Percentiles rank a stretch among this genome's conserved stretches.
Conservation (phyloP, 2,329 filamentous ascomycete species). For the Helotiales sp. region DNA sequence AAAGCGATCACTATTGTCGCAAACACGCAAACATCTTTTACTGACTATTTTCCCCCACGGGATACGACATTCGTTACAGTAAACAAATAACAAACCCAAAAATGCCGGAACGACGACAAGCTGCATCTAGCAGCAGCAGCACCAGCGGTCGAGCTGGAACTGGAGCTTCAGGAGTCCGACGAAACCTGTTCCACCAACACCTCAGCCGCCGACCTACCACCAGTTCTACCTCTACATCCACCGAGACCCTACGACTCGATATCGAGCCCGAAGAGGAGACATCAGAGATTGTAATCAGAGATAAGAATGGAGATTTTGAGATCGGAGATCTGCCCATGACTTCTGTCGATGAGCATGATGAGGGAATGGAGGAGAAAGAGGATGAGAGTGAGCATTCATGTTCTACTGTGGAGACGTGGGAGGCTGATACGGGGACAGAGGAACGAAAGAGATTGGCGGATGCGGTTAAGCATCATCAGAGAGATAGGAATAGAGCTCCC, state of each 20-base stretch:
- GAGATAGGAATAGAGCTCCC: slow-evolving; percentile 53
- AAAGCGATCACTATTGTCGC: too few species aligned
- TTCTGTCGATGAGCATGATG: slow-evolving; percentile 49
- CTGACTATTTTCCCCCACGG: too few species aligned
- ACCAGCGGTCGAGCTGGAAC: slow-evolving; percentile 18
- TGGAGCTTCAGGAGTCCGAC: slow-evolving; percentile 44
- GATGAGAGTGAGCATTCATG: slow-evolving; percentile 46
- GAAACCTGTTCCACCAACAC: slow-evolving; percentile 61
- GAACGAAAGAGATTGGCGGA: slow-evolving; percentile 62
- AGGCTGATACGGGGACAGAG: slow-evolving; percentile 40
- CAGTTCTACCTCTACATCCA: slow-evolving; percentile 40
- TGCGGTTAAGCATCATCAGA: slow-evolving; percentile 60
- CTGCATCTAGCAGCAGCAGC: slow-evolving; percentile 19
- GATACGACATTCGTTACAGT: slow-evolving; percentile 8
- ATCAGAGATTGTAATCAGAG: slow-evolving; percentile 61
- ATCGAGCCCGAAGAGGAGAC: slow-evolving; percentile 44
- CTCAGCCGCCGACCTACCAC: slow-evolving; percentile 57
- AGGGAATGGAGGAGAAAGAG: slow-evolving; percentile 54
- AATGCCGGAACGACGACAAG: slow-evolving; percentile 33
- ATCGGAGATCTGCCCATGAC: slow-evolving; percentile 57
- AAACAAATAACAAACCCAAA: slow-evolving; percentile 23
- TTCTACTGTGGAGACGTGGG: slow-evolving; percentile 8
- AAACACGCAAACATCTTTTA: too few species aligned
- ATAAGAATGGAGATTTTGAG: slow-evolving; percentile 63
- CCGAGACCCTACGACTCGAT: slow-evolving; percentile 51